phyloP scores from a whole-genome alignment of 129 eudicot species.

The Tanacetum coccineum region DNA sequence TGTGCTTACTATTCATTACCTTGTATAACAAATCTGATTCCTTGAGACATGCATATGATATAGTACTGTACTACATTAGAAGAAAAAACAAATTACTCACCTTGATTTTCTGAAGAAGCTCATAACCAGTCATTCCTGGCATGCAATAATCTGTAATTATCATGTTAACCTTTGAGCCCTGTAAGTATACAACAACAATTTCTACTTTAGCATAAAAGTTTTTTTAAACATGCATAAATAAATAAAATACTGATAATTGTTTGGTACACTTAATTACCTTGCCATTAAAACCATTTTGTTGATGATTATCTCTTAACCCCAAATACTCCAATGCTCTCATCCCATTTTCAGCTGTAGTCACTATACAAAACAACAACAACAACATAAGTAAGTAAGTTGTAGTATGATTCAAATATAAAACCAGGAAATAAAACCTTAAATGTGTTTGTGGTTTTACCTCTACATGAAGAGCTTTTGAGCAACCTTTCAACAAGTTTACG shows the following conservation, averaged over 20 bases:
- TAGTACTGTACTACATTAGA: neutral
- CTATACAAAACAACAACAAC: conserved; percentile 28
- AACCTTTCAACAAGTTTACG: conserved; percentile 69
- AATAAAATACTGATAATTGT: too few species aligned
- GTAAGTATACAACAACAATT: conserved; percentile 15
- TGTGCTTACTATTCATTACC: too few species aligned
- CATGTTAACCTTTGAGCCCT: conserved; percentile 59
- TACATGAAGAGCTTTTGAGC: conserved; percentile 67
- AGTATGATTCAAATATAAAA: neutral
- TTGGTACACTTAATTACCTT: conserved; percentile 38
- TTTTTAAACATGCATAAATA: too few species aligned
- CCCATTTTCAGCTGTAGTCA: conserved; percentile 84
- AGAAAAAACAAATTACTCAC: conserved; percentile 22
- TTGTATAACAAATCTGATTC: too few species aligned
- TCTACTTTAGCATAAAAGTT: neutral
- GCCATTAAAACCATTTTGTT: conserved; percentile 30
- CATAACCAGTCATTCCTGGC: conserved; percentile 96
- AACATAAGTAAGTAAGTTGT: neutral
- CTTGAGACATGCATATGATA: neutral
- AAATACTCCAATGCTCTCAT: conserved; percentile 72
- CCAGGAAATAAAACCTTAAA: neutral
- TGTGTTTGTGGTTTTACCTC: conserved; percentile 39
- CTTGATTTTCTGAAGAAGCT: conserved; percentile 82
- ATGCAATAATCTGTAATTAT: conserved; percentile 83
- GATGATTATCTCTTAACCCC: conserved; percentile 35